Conservation (phyloP, 495 filamentous ascomycete genomes). For the Xylaria grammica region DNA sequence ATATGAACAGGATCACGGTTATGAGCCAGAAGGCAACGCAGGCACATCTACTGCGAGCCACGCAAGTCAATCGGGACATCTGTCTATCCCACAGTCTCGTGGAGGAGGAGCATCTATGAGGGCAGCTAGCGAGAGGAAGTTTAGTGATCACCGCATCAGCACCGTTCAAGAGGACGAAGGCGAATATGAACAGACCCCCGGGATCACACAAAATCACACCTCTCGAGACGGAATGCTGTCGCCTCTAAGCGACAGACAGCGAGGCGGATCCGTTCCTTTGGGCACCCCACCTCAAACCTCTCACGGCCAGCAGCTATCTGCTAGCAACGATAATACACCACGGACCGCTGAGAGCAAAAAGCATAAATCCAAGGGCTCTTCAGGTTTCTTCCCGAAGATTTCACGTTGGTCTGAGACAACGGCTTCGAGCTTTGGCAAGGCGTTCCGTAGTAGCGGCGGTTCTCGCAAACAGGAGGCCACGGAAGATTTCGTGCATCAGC, state of each 20-base stretch:
- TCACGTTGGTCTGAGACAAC: conserved; percentile 98
- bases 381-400: conserved; percentile 86
- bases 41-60: conserved; percentile 74
- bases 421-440: conserved; percentile 64
- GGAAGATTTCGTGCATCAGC: conserved; percentile 45
- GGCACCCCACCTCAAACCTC: conserved; percentile 68
- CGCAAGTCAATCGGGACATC: conserved; percentile 75
- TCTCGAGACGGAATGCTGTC: conserved; percentile 58
- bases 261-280: conserved; percentile 69
- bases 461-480: conserved; percentile 51
- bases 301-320: conserved; percentile 39
- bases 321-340: conserved; percentile 78
- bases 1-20: conserved; percentile 67
- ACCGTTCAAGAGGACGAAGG: conserved; percentile 84
- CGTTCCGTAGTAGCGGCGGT: conserved; percentile 57
- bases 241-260: conserved; percentile 51
- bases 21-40: conserved; percentile 83
- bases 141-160: conserved; percentile 79
- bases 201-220: conserved; percentile 45
- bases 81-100: conserved; percentile 69
- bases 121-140: conserved; percentile 66
- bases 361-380: conserved; percentile 88
- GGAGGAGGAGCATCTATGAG: conserved; percentile 63
- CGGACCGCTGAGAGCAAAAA: conserved; percentile 78
- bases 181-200: conserved; percentile 54